phyloP scores from a whole-genome alignment of 192 early-diverging fungal species.

The Kappamyces sp. region DNA sequence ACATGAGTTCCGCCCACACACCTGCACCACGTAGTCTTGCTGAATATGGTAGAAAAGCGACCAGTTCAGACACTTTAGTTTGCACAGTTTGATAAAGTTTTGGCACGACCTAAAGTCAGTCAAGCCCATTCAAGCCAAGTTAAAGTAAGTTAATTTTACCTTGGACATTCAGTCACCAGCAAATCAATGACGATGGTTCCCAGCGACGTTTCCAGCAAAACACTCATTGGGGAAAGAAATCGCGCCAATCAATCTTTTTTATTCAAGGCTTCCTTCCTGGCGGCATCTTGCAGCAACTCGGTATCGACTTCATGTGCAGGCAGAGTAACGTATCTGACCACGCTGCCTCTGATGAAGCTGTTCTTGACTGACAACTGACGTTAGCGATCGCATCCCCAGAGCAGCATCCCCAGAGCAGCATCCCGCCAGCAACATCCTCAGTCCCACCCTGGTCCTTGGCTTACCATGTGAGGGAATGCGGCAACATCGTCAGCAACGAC shows the following conservation, averaged over 20 bases:
- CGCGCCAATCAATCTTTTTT: no score
- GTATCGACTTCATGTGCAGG: slow-evolving; percentile 87
- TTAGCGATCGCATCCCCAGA: no score
- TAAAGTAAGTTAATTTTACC: no score
- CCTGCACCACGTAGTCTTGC: slow-evolving; percentile 72
- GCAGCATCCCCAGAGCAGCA: no score
- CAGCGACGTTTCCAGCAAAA: slow-evolving; percentile 82
- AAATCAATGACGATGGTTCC: slow-evolving; percentile 88
- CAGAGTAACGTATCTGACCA: slow-evolving; percentile 93
- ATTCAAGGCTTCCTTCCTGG: slow-evolving; percentile 71
- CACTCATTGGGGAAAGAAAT: slow-evolving; percentile 43
- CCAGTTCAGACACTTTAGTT: slow-evolving; percentile 84
- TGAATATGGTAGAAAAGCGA: slow-evolving; percentile 74
- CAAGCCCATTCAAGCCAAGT: no score
- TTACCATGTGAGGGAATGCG: slow-evolving; percentile 94
- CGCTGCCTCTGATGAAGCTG: slow-evolving; percentile 98
- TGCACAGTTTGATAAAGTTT: slow-evolving; percentile 88
- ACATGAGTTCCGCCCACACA: slow-evolving; percentile 64
- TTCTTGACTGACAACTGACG: slow-evolving; percentile 88
- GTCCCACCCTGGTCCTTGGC: neutral
- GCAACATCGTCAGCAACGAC: slow-evolving; percentile 70
- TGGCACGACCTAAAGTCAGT: slow-evolving; percentile 34
- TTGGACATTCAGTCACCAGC: slow-evolving; percentile 63
- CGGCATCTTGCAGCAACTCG: slow-evolving; percentile 92
- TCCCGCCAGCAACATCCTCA: neutral